Base-by-base conservation (phyloP, 2,329 filamentous ascomycete species). In the Colletotrichum sp. region DNA sequence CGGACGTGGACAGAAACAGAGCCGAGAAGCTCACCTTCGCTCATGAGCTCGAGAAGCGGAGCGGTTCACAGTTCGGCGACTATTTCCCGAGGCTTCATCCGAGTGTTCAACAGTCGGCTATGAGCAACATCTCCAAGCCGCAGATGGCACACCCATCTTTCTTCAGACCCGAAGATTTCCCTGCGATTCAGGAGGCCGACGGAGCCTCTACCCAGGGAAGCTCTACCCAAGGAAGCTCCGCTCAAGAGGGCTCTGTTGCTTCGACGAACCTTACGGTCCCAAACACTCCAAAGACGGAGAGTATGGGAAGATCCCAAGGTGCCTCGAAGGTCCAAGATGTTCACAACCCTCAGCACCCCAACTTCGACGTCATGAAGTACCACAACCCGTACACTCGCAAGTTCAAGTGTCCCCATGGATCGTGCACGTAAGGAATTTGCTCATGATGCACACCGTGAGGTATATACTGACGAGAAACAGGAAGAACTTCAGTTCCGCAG, bases 321-420 rank as follows among this genome's bases (percentile, higher is more conserved):
- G 79, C 8, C 74, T 59, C 8, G 75, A 32, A 63, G 64, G 8
- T 11, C 62, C 72, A 80, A 69, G 82, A 83, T 27, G 78, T 80
- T 6, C 70, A 85, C 44, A 87, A 93, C 72, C 91, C 92, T 0
- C 78, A 85, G 6, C 85, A 87, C 66, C 82, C 82, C 1, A 82
- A 85, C 12, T 93, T 90, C 82, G 86, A 89, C 57, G 82, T 86
- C 1, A 82, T 85, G 3, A 82, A 83, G 8, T 93, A 92, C 84
- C 87, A 81, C 71, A 83, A 88, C 55, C 69, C 82, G 0, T 81
- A 87, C 34, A 83, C 85, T 2, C 80, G 83, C 62, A 85, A 84
- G 65, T 94, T 87, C 83, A 85, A 82, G 70, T 94, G 92, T 71
- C 92, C 92, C 0, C 87, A 89, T 71, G 77, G 78, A 2, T 78